Evolutionary conservation across 148 eudicot genomes (phyloP).

Genomic region (Suaeda aralocaspica): DNA sequence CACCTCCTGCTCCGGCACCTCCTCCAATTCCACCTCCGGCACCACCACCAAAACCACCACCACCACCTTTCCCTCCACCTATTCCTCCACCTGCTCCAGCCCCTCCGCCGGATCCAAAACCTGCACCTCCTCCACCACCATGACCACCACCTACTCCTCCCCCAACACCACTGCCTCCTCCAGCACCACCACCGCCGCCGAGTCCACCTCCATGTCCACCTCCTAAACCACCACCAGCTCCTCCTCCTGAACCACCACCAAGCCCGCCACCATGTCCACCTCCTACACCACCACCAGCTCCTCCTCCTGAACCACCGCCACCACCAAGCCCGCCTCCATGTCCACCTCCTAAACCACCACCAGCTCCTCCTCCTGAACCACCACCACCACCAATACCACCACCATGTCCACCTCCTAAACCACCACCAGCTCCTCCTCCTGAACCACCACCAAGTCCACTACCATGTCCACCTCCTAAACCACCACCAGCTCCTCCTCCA

Average conservation of each 20-base stretch:
- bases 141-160: slow-evolving; percentile 12
- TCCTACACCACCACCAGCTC: slow-evolving; percentile 12
- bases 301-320: slow-evolving; percentile 13
- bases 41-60: slow-evolving; percentile 22
- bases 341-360: no score
- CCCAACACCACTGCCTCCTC: slow-evolving; percentile 3
- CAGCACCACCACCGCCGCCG: slow-evolving; percentile 12
- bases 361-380: no score
- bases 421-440: no score
- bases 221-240: slow-evolving; percentile 6
- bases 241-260: slow-evolving; percentile 8
- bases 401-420: no score
- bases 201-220: slow-evolving; percentile 7
- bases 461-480: no score
- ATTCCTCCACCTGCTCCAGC: no score
- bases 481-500: no score
- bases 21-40: slow-evolving; percentile 1
- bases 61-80: not conserved
- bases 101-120: not conserved
- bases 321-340: no score
- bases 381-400: no score
- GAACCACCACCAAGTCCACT: no score
- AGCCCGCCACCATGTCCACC: slow-evolving; percentile 15
- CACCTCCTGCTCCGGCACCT: no score
- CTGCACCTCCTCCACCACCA: slow-evolving; percentile 11